Base-by-base conservation (phyloP, 371 early-diverging fungal genomes). In the Mortierella sp. region DNA sequence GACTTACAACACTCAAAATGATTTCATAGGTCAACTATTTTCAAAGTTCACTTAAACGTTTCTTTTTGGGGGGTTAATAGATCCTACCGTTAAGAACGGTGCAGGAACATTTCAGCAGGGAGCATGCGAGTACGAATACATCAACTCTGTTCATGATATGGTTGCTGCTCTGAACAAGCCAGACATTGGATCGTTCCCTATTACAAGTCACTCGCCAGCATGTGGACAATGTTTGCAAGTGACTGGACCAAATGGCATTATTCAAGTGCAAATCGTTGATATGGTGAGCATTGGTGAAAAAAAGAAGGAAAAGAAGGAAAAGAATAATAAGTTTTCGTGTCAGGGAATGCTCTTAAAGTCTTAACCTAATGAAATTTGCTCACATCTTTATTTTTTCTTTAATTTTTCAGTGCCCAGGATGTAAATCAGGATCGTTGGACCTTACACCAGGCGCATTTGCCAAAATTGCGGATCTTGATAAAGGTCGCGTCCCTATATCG, bases 391-490 rank as follows among this genome's bases (percentile, higher is more conserved):
- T 32, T 51, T 49, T 31, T 26, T 42, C 23, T 17, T 47, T 45
- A 7, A 8, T 49, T 58, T 57, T 59, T 35, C 83, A 53, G 80
- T 92, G 92, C 78, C 88, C 88, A 17, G 86, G 74, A 17, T 91
- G 91, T 78, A 80, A 74, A 40, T 60, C 64, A n/a, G 90, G 90
- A 35, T 85, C 84, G 68, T 47, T 91, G n/a, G 91, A 91, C 67
- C 61, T 91, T 42, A 78, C 83, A 28, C 89, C 89, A 45, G 84
- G 84, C 34, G 91, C 90, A 32, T 91, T 90, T 54, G 62, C 76
- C 9, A 76, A 86, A 70, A 84, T 90, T 73, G 89, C 89, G 37
- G 71, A 85, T 55, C 40, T 84, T 9, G 72, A 62, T 40, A 64
- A 64, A 55, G 91, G 91, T 13, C 84, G 89, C 22, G 85, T 90